Evolutionary conservation across 202 grass and related monocot genomes (phyloP), one percentile per base, ranked within the genome.

Genomic region (Tripidium arundinaceum): DNA sequence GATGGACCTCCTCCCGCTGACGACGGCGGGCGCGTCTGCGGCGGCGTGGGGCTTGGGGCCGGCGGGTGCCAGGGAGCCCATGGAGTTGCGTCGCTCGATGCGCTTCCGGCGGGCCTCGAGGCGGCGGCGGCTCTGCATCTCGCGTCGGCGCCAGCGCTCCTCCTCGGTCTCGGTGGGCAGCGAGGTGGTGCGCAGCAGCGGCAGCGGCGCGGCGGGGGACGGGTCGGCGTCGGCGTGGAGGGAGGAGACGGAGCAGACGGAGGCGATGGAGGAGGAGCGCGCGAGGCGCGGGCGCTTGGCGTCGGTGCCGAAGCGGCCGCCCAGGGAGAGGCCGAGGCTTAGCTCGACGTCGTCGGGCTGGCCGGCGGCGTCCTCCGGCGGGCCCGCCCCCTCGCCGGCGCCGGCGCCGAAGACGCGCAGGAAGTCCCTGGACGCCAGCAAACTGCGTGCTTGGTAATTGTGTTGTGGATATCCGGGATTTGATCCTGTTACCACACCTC

Each of bases 161-260:
- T 98, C 95, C 82, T 91, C 90, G 16, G 86, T 86, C 64, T 87
- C 95, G 13, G 89, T 86, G 41, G 95, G 95, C 57, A 98, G 86
- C 69, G 95, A 98, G 85, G 86, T 80, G 28, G 95, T 93, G 57
- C 95, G 87, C 68, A 88, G 47, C 46, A 94, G 83, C 24, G 86
- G 81, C 55, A 79, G 57, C 52, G 41, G 84, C 76, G 75, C 75
- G 18, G 84, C 31, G 31, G 31, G 31, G 31, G 31, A 33, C 31
- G 31, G 31, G 31, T 33, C 31, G 31, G n/a, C 81, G 68, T 89
- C 70, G 34, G 70, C 76, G 49, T 74, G 37, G 11, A 64, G 68
- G 4, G 31, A 33, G 40, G 84, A 80, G 19, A 91, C 62, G 49
- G 84, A 87, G 70, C 86, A 81, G 66, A 93, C 81, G 16, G 94